These are phyloP conservation scores for Agapanthus africanus DNA, from an alignment of 106 monocot genomes.

Conservation along the genomic window DNA sequence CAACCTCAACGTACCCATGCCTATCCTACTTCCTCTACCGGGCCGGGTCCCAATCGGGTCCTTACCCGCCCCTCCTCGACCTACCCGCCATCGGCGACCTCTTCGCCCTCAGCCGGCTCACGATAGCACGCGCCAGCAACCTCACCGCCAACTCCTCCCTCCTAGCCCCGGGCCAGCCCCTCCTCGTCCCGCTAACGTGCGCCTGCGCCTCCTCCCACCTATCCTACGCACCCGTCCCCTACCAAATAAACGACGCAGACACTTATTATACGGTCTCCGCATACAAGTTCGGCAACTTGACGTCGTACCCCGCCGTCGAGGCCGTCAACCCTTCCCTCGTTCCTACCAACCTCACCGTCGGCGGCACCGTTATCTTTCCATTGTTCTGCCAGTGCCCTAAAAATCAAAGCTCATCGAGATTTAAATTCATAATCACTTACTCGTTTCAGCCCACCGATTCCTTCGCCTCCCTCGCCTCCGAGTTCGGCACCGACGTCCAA, in stretches of 20 bases:
- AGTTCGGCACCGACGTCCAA: slow-evolving; percentile 37
- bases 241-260: slow-evolving; percentile 56
- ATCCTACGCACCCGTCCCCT: slow-evolving; percentile 41
- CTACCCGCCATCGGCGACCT: slow-evolving; percentile 52
- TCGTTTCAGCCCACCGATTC: slow-evolving; percentile 43
- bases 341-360: slow-evolving; percentile 46
- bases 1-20: slow-evolving; percentile 66
- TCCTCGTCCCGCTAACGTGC: slow-evolving; percentile 63
- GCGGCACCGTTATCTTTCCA: slow-evolving; percentile 42
- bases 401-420: neutral
- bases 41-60: slow-evolving; percentile 11
- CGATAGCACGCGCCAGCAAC: slow-evolving; percentile 50
- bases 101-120: slow-evolving; percentile 44
- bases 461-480: slow-evolving; percentile 36
- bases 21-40: slow-evolving; percentile 70
- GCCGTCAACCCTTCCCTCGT: slow-evolving; percentile 46
- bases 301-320: slow-evolving; percentile 40
- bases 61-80: slow-evolving; percentile 18
- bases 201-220: slow-evolving; percentile 29
- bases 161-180: slow-evolving; percentile 22
- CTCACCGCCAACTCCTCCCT: slow-evolving; percentile 23
- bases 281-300: slow-evolving; percentile 43
- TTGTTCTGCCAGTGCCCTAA: slow-evolving; percentile 76
- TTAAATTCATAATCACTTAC: slow-evolving; percentile 47
- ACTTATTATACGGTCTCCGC: slow-evolving; percentile 54